A percentile compares a stretch with the other conserved stretches of the same genome.
Evolutionary conservation across 2,329 filamentous ascomycete genomes (phyloP).

Genomic region (Fusarium pseudocircinatum): DNA sequence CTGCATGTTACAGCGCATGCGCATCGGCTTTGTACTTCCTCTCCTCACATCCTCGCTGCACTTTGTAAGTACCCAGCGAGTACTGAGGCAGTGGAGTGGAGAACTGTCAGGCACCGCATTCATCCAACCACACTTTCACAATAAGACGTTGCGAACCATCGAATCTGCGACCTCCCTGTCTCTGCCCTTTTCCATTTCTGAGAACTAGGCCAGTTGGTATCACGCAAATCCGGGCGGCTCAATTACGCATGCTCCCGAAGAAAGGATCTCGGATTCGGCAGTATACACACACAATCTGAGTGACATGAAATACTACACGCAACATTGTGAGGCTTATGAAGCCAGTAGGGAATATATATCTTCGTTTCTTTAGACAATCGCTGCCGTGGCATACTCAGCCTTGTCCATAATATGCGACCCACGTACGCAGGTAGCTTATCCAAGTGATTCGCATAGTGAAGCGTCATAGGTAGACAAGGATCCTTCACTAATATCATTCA

Average conservation of each 20-base stretch:
- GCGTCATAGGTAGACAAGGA: background rate
- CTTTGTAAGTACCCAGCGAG: background rate
- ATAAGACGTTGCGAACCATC: background rate
- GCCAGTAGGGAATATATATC: background rate
- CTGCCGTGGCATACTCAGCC: background rate
- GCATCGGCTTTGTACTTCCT: background rate
- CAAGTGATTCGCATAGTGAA: background rate
- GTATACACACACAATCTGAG: background rate
- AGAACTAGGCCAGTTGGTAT: background rate
- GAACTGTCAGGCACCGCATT: background rate
- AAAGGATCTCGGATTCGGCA: background rate
- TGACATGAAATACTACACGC: background rate
- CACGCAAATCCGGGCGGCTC: background rate
- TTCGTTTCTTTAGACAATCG: background rate
- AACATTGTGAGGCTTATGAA: background rate
- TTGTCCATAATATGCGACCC: background rate
- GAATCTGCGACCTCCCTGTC: background rate
- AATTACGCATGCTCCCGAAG: background rate
- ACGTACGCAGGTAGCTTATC: background rate
- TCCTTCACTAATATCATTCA: background rate
- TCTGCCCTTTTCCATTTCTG: background rate
- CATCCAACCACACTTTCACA: background rate
- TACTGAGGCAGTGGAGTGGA: background rate
- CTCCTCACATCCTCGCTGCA: background rate
- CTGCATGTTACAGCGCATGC: background rate